Conservation (phyloP, 768 basidiomycete species). For the Paxillus involutus region DNA sequence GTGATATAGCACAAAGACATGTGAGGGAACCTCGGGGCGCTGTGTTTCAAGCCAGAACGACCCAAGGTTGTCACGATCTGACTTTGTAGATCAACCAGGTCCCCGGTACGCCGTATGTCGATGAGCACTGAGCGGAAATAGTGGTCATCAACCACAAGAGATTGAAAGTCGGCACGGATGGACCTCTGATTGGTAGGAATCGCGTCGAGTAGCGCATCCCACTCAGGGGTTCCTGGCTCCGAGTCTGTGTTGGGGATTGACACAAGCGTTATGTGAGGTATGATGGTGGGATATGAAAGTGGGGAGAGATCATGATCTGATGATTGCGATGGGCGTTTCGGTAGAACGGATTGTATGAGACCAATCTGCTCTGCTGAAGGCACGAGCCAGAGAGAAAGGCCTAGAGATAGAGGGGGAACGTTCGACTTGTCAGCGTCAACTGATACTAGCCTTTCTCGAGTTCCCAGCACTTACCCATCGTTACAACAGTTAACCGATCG, state of each 20-base stretch:
- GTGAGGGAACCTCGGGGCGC: conserved; percentile 66
- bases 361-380: conserved; percentile 46
- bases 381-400: conserved; percentile 70
- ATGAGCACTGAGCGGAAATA: conserved; percentile 75
- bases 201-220: conserved; percentile 35
- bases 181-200: conserved; percentile 35
- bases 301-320: conserved; percentile 18
- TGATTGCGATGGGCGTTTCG: conserved; percentile 23
- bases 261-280: conserved; percentile 73
- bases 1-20: conserved; percentile 73
- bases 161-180: conserved; percentile 48
- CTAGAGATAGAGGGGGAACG: conserved; percentile 30
- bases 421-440: not conserved
- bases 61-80: conserved; percentile 41
- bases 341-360: conserved; percentile 51
- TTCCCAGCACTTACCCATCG: conserved; percentile 21
- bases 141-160: conserved; percentile 55
- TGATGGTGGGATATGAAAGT: conserved; percentile 57
- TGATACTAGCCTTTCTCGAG: not conserved
- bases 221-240: conserved; percentile 17
- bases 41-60: conserved; percentile 36
- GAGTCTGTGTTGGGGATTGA: conserved; percentile 31
- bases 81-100: conserved; percentile 48
- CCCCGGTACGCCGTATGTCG: conserved; percentile 43
- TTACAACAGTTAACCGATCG: not conserved